Conservation (phyloP, 495 filamentous ascomycete species). For the Hyaloscypha bicolor region DNA sequence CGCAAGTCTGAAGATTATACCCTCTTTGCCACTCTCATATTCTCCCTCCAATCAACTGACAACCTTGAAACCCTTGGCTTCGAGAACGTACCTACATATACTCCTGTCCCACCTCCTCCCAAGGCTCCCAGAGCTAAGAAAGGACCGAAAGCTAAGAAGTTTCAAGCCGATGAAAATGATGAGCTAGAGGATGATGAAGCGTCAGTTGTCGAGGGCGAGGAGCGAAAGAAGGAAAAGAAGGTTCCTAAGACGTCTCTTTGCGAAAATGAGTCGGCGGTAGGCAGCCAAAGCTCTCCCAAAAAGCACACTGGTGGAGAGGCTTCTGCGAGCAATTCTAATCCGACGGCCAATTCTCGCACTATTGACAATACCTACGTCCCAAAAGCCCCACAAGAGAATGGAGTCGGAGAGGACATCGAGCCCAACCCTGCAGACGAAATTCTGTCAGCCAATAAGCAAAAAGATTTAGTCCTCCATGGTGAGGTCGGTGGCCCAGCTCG, state of each 20-base stretch:
- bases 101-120: background rate
- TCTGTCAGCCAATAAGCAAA: background rate
- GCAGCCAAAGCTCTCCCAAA: background rate
- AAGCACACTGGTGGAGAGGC: background rate
- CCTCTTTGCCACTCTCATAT: conserved; percentile 1
- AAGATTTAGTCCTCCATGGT: background rate
- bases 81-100: conserved; percentile 4
- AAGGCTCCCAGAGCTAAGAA: background rate
- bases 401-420: background rate
- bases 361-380: too few relatives aligned
- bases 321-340: background rate
- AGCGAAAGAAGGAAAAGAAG: background rate
- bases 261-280: too few relatives aligned
- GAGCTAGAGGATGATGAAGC: background rate
- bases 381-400: background rate
- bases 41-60: background rate
- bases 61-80: conserved; percentile 4
- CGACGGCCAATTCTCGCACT: background rate
- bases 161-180: background rate
- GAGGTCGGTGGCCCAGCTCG: background rate
- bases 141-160: background rate
- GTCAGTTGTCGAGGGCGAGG: background rate
- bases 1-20: background rate
- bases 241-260: too few relatives aligned
- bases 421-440: background rate